Evolutionary conservation across 164 flowering plant species (phyloP), one percentile per base, ranked within the genome.

Genomic region (Macadamia integrifolia): DNA sequence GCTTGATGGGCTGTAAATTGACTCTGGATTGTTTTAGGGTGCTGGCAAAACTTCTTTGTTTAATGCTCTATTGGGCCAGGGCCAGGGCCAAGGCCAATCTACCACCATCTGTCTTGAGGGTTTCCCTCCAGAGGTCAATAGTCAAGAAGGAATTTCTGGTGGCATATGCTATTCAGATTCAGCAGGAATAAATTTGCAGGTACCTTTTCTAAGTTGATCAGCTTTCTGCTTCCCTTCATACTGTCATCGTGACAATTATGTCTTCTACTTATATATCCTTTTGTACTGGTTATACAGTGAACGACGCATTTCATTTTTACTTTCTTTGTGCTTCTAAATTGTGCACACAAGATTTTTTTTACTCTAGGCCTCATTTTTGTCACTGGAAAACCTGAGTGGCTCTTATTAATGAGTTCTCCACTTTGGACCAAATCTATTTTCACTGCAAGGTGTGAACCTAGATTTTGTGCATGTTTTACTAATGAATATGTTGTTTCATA

Each of bases 11-110:
- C 14, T 30, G 52, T 11, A 30, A 23, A 9, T 42, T 60, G 48
- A 66, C 31, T 68, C 56, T 72, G 69, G 65, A 29, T 72, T 71
- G 30, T 64, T 75, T 55, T 69, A 94, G 97, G 98, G 98, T 70
- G 91, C 98, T 75, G 98, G 97, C 71, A 94, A 94, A 78, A 88
- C 96, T 71, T 87, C 92, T 63, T 81, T 94, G 58, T 78, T 84
- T 30, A 88, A 86, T 82, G 98, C 98, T 66, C 85, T 94, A 67
- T 35, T 88, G 66, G 77, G 81, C 65, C 86, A 77, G 66, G 81
- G 85, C 43, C 40, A 85, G 73, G 23, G 23, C 23, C 58, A 64
- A 60, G 23, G 23, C 23, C 58, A 64, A 60, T 35, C 75, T 11
- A 40, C 69, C 17, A 29, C 78, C 52, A 68, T 65, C 62, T 79